These are phyloP conservation scores for Yamadazyma diddensiae DNA, from an alignment of 1,139 yeast genomes.

Conservation along the genomic window DNA sequence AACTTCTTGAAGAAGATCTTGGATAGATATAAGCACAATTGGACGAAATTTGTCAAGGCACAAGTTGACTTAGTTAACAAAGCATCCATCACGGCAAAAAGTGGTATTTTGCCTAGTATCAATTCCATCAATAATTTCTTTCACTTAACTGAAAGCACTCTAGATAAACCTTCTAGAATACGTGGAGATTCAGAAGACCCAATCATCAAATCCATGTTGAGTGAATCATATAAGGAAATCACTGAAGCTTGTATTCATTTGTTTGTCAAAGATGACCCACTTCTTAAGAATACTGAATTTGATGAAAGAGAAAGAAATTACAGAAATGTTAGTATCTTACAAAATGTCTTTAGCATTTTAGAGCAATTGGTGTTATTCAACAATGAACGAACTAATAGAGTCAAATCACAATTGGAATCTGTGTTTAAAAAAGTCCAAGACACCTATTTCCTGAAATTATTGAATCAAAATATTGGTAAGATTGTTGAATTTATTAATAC, in stretches of 20 bases:
- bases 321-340: conserved; percentile 58
- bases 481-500: conserved; percentile 64
- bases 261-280: conserved; percentile 42
- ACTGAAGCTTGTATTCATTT: conserved; percentile 35
- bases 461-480: conserved; percentile 53
- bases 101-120: conserved; percentile 36
- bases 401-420: conserved; percentile 42
- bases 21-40: conserved; percentile 50
- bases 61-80: conserved; percentile 57
- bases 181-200: conserved; percentile 20
- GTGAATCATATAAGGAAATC: conserved; percentile 38
- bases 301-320: conserved; percentile 59
- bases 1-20: conserved; percentile 50
- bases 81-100: conserved; percentile 42
- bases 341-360: conserved; percentile 58
- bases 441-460: conserved; percentile 46
- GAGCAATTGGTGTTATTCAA: conserved; percentile 45
- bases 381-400: conserved; percentile 26
- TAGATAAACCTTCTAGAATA: conserved; percentile 19
- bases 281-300: conserved; percentile 43
- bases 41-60: conserved; percentile 58
- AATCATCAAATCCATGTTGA: conserved; percentile 33
- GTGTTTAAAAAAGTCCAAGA: conserved; percentile 48
- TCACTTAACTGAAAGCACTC: conserved; percentile 33
- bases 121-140: conserved; percentile 34